Evolutionary conservation across 495 filamentous ascomycete species (phyloP).

Genomic region (Podospora tetraspora): DNA sequence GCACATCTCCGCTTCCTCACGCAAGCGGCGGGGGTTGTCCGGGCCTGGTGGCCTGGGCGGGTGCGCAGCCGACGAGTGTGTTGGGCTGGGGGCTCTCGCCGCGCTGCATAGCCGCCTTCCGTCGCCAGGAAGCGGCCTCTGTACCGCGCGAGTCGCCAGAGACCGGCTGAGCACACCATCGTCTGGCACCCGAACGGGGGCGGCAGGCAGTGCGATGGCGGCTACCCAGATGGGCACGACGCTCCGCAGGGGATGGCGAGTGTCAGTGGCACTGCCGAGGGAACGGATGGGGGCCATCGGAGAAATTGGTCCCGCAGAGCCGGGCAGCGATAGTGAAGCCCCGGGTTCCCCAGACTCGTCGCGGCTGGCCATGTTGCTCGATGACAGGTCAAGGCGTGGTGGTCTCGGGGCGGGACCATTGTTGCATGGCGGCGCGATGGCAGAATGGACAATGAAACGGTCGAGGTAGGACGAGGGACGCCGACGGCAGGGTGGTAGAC

Average conservation of each 20-base stretch:
- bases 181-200: background rate
- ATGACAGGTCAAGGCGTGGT: background rate
- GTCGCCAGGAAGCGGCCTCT: background rate
- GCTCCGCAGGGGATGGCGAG: too few relatives aligned
- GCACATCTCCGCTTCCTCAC: background rate
- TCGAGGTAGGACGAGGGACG: background rate
- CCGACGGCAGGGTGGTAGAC: background rate
- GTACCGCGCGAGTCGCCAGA: background rate
- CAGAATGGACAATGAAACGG: background rate
- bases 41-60: background rate
- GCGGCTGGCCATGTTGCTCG: conserved; percentile 5
- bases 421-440: conserved; percentile 2
- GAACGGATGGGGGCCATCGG: conserved; percentile 4
- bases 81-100: background rate
- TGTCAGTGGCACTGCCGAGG: conserved; percentile 4
- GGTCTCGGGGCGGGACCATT: conserved; percentile 6
- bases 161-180: background rate
- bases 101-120: background rate
- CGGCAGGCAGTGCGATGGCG: background rate
- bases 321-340: conserved; percentile 12
- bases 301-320: conserved; percentile 13
- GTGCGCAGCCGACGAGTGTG: background rate
- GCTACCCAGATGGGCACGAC: too few relatives aligned
- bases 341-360: conserved; percentile 13
- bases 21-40: background rate